Conservation (phyloP, 495 filamentous ascomycete species). For the Penicillium turbatum region DNA sequence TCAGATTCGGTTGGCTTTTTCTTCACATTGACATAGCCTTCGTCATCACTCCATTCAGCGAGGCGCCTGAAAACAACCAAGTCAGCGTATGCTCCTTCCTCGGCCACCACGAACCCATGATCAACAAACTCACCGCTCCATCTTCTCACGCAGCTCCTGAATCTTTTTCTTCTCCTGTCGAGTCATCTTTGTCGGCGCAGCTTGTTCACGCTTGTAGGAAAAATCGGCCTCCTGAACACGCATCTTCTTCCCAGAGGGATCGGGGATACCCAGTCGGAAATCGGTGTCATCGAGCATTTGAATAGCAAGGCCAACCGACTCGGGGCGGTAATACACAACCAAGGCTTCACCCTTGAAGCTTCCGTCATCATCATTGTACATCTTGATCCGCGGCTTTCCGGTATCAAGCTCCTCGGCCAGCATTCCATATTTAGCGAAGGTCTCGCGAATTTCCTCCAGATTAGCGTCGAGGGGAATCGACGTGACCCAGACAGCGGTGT, state of each 20-base stretch:
- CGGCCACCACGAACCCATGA: background rate
- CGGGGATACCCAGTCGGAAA: constrained; percentile 60
- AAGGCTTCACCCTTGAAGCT: constrained; percentile 91
- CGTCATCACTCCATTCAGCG: constrained; percentile 90
- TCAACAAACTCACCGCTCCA: constrained; percentile 55
- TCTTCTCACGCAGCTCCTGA: constrained; percentile 71
- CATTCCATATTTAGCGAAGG: constrained; percentile 85
- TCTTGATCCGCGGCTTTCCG: constrained; percentile 80
- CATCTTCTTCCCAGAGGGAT: constrained; percentile 63
- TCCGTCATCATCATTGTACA: constrained; percentile 79
- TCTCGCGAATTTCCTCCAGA: constrained; percentile 70
- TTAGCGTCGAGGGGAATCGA: constrained; percentile 74
- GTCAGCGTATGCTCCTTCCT: background rate
- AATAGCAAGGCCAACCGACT: constrained; percentile 84
- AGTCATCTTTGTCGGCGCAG: constrained; percentile 50
- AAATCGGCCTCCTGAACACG: constrained; percentile 79
- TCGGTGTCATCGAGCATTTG: constrained; percentile 88
- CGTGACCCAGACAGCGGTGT: constrained; percentile 88
- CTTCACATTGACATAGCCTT: constrained; percentile 47
- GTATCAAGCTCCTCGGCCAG: constrained; percentile 92
- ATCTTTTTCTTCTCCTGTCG: constrained; percentile 73
- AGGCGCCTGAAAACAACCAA: constrained; percentile 60
- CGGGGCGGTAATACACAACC: constrained; percentile 88
- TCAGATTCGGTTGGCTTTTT: constrained; percentile 51
- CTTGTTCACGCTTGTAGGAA: constrained; percentile 75